Base-by-base conservation (phyloP, 2,329 filamentous ascomycete genomes). In the Simplicillium aogashimaense region DNA sequence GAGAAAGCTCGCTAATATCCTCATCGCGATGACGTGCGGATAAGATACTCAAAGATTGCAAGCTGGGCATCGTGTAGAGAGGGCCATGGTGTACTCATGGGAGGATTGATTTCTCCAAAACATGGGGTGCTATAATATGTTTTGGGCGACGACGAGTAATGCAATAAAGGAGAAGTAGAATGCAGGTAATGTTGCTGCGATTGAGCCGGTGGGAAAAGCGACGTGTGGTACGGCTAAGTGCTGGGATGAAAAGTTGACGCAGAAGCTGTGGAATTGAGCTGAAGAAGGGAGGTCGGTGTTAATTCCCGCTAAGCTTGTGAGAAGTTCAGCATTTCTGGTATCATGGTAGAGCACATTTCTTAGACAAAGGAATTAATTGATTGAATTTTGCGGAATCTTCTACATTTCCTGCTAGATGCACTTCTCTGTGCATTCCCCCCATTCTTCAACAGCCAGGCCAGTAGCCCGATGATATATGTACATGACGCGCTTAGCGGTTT, bases 1-100 rank as follows among this genome's bases (percentile, higher is more conserved):
- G n/a, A 68, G 64, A 43, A 75, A 74, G 49, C 59, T 67, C 1
- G 70, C 68, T 3, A 71, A 69, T 39, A 61, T 72, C 20, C 50
- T 70, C 5, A 66, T 66, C 36, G 66, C 67, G 3, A 49, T 59
- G 65, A 70, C 45, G 46, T 74, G 4, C 65, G 65, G 3, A 58
- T 63, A 7, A 61, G 64, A 1, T 58, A 66, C 40, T 66, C 66
- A 0, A 47, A 59, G 14, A 55, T 71, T 2, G 59, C 57, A 16
- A 60, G 13, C 35, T 56, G 43, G 35, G 44, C 3, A 49, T 49
- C 5, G 50, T 47, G 47, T 47, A 51, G 30, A 51, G 30, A 45
- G 49, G 16, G 43, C 53, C 43, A 34, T 55, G 29, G 50, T 55
- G n/a, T n/a, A n/a, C n/a, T 30, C 47, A 51, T 16, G 6, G 37